Evolutionary conservation across 164 flowering plant species (phyloP).

Genomic region (grape (Vitis vinifera)): DNA sequence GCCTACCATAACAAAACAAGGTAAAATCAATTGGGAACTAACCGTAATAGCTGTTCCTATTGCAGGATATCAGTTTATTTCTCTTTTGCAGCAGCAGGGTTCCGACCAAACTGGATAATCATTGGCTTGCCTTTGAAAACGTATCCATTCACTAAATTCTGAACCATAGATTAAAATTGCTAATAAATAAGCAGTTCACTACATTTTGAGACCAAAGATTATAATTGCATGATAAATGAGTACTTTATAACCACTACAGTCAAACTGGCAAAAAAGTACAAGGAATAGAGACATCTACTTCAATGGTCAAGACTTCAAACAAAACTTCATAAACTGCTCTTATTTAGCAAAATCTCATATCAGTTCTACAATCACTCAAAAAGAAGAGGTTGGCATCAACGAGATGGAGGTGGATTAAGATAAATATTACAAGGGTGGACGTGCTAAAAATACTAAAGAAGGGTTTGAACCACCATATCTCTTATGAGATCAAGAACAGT

Average conservation of each 20-base stretch:
- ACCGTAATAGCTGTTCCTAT: too few species aligned
- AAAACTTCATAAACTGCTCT: neutral
- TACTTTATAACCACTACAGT: neutral
- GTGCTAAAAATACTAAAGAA: too few species aligned
- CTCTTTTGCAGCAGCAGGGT: slow-evolving; percentile 50
- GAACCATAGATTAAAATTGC: slow-evolving; percentile 18
- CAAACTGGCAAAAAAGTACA: neutral
- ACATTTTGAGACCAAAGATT: neutral
- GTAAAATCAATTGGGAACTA: too few species aligned
- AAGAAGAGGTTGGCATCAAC: too few species aligned
- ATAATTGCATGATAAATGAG: neutral
- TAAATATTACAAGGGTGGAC: too few species aligned
- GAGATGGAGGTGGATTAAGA: too few species aligned
- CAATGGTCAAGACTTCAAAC: neutral
- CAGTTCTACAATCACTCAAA: neutral
- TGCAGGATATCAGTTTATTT: slow-evolving; percentile 19
- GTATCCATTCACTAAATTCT: slow-evolving; percentile 85
- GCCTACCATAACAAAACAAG: too few species aligned
- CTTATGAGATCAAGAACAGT: too few species aligned
- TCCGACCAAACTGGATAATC: slow-evolving; percentile 93
- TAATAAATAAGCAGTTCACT: too few species aligned
- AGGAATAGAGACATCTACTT: neutral
- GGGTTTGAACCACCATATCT: too few species aligned
- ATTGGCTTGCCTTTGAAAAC: slow-evolving; percentile 91
- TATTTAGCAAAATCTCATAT: neutral